phyloP scores from a whole-genome alignment of 805 yeast species.

The Aciculoconidium aculeatum region DNA sequence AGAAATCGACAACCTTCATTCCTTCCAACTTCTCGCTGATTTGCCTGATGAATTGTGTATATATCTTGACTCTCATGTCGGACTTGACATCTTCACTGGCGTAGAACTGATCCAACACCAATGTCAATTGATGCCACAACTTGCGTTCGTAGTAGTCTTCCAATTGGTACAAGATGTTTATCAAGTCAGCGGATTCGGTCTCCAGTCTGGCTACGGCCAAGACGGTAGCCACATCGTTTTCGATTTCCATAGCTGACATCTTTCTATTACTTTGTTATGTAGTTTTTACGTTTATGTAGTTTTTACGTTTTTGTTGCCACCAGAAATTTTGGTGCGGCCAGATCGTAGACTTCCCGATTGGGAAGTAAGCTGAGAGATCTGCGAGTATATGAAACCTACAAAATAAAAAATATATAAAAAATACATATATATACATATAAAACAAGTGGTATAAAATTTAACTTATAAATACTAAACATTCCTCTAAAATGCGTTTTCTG shows the following conservation, averaged over 20 bases:
- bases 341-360: slow-evolving; percentile 6
- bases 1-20: slow-evolving; percentile 70
- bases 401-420: too few species aligned
- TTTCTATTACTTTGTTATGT: slow-evolving; percentile 3
- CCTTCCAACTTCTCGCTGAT: slow-evolving; percentile 72
- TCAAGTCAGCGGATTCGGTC: slow-evolving; percentile 54
- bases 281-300: background rate
- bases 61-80: slow-evolving; percentile 58
- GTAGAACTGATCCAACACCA: slow-evolving; percentile 57
- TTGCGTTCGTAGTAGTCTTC: slow-evolving; percentile 86
- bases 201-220: slow-evolving; percentile 61
- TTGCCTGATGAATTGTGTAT: slow-evolving; percentile 59
- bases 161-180: slow-evolving; percentile 56
- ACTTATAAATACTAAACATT: too few species aligned
- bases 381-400: slow-evolving; percentile 1
- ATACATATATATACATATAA: too few species aligned
- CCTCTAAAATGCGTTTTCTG: slow-evolving; percentile 1
- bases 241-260: slow-evolving; percentile 35
- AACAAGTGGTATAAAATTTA: too few species aligned
- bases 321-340: slow-evolving; percentile 1
- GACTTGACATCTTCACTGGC: slow-evolving; percentile 28
- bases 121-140: slow-evolving; percentile 92
- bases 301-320: slow-evolving; percentile 9
- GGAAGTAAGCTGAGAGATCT: slow-evolving; percentile 2
- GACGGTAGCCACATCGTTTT: slow-evolving; percentile 37